Evolutionary conservation across 2,329 filamentous ascomycete species (phyloP), one percentile per base, ranked within the genome.

Genomic region (Purpureocillium takamizusanense): DNA sequence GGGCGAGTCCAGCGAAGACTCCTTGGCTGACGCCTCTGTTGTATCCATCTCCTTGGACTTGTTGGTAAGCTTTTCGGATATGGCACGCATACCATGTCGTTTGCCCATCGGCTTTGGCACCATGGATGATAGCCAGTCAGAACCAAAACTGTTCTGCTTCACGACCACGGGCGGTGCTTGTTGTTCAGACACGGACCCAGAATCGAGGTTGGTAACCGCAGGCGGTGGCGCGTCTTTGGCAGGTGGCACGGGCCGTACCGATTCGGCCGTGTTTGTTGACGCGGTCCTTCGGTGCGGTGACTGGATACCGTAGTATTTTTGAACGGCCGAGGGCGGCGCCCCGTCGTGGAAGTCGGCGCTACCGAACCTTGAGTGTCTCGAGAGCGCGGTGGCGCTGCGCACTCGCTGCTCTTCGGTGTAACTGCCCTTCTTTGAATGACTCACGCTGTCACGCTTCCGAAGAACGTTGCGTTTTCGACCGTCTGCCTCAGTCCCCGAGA

Each of bases 401-500:
- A 81, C 65, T 38, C 80, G 69, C 54, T 85, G 76, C 54, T 89
- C 83, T 38, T 89, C 84, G 5, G 81, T 70, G 53, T 87, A 83
- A 60, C 86, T 94, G 11, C 83, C 78, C 49, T 84, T 82, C 34
- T 80, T 74, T 29, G 82, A 80, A 57, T 86, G 77, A 21, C 62
- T 65, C 35, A 41, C 61, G 44, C 76, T 81, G 42, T 79, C 76
- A 41, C 85, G 81, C 63, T 92, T 94, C 59, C 86, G 86, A 46
- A 95, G 67, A 34, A 92, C 70, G 54, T 87, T 94, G 33, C 85
- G 76, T 50, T 76, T 79, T 41, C 83, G 78, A 32, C 76, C 76
- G 46, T 95, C 88, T 10, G 80, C 69, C 52, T 97, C 90, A 13
- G 83, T 84, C 3, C 89, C 87, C 7, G 90, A 95, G 55, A 95